Evolutionary conservation across 2,329 filamentous ascomycete genomes (phyloP).

Genomic region (Apiospora malaysiana): DNA sequence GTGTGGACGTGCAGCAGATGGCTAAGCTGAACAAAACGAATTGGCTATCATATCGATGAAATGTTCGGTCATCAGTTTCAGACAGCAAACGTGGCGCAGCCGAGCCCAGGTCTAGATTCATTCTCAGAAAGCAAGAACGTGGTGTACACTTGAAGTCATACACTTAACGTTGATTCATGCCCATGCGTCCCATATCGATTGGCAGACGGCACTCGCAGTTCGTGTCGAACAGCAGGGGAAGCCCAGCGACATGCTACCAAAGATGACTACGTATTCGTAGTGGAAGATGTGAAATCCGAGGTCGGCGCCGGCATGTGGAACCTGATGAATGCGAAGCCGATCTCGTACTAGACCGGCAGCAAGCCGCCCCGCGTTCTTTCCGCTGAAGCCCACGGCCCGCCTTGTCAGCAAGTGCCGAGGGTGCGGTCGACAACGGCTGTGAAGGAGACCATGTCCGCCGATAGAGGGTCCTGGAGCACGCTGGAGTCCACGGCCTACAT

Average conservation of each 20-base stretch:
- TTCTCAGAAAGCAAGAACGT: neutral
- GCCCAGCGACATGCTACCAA: constrained; percentile 40
- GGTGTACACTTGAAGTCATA: no score
- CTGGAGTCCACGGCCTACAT: constrained; percentile 31
- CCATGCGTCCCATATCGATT: constrained; percentile 32
- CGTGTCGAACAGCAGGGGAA: constrained; percentile 40
- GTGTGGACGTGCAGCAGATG: neutral
- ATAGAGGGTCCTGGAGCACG: constrained; percentile 26
- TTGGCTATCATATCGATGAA: neutral
- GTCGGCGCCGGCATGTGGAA: constrained; percentile 21
- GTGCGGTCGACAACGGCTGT: constrained; percentile 23
- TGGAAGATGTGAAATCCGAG: constrained; percentile 37
- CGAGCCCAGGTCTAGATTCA: neutral
- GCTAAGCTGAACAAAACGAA: neutral
- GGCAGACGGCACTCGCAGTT: constrained; percentile 34
- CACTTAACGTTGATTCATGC: no score
- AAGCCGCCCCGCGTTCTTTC: constrained; percentile 28
- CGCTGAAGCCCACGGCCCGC: constrained; percentile 28
- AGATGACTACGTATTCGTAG: constrained; percentile 45
- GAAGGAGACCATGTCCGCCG: constrained; percentile 22
- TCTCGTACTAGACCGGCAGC: constrained; percentile 19
- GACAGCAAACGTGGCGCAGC: neutral
- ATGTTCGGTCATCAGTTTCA: neutral
- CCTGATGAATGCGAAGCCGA: constrained; percentile 13
- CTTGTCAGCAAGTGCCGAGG: constrained; percentile 25